phyloP scores from a whole-genome alignment of 225 moss, liverwort and hornwort species.

The Neckera pumila region DNA sequence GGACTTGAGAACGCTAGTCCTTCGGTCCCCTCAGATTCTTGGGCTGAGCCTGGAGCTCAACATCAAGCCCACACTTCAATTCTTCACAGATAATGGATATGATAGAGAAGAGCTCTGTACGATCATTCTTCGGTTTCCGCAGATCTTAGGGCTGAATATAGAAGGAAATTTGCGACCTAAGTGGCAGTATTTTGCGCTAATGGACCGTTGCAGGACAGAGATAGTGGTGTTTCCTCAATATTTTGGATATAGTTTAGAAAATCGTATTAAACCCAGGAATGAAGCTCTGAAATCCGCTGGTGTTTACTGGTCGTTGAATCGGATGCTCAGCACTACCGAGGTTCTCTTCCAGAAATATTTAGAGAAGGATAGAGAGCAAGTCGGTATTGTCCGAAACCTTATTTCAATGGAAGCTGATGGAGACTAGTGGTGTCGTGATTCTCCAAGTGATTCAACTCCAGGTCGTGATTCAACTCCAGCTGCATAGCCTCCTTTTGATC shows the following conservation, averaged over 20 bases:
- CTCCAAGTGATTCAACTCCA: not conserved
- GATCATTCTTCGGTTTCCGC: constrained; percentile 49
- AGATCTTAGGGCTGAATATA: constrained; percentile 46
- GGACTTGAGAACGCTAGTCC: constrained; percentile 35
- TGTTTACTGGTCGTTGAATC: constrained; percentile 44
- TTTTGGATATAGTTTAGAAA: constrained; percentile 63
- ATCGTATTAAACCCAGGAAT: constrained; percentile 38
- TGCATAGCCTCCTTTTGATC: not conserved
- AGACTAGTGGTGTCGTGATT: not conserved
- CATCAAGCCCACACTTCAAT: constrained; percentile 56
- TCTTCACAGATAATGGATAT: constrained; percentile 38
- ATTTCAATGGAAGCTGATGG: not conserved
- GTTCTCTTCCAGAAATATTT: constrained; percentile 19
- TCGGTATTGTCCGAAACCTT: not conserved
- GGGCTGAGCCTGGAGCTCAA: constrained; percentile 70
- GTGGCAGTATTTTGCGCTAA: constrained; percentile 38
- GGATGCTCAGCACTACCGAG: constrained; percentile 45
- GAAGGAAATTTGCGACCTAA: constrained; percentile 41
- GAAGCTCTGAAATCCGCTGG: constrained; percentile 15
- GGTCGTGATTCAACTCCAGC: not conserved
- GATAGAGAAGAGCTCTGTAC: constrained; percentile 30
- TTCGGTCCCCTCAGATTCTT: constrained; percentile 52
- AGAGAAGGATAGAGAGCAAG: constrained; percentile 15
- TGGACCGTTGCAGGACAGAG: constrained; percentile 25
- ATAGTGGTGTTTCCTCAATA: constrained; percentile 63